These are phyloP conservation scores for Sporothrix pseudoabietina DNA, from an alignment of 2,329 filamentous ascomycete species.

Conservation along the genomic window DNA sequence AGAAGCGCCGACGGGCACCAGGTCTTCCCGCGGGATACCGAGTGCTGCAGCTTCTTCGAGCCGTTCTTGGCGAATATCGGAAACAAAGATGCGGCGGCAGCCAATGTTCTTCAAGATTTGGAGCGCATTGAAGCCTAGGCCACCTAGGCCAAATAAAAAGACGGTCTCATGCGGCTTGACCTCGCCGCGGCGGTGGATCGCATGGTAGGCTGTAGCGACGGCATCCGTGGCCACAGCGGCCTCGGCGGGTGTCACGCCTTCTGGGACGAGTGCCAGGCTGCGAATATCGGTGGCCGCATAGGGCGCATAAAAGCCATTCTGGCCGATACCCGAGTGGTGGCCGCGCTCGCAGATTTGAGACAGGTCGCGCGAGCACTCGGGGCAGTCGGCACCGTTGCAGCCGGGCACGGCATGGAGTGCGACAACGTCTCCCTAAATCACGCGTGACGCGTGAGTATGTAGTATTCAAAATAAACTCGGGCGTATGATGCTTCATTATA, in stretches of 20 bases:
- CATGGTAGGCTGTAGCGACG: conserved; percentile 22
- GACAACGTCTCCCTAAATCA: not conserved
- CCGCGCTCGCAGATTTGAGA: conserved; percentile 26
- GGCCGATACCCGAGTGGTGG: conserved; percentile 25
- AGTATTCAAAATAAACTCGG: not conserved
- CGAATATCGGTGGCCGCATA: conserved; percentile 16
- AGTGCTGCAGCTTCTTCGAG: conserved; percentile 21
- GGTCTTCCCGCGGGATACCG: conserved; percentile 3
- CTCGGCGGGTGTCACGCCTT: conserved; percentile 19
- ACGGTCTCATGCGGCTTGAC: conserved; percentile 24
- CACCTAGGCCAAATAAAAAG: conserved; percentile 22
- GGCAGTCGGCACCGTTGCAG: conserved; percentile 21
- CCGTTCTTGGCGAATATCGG: conserved; percentile 26
- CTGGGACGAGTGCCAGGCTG: conserved; percentile 8
- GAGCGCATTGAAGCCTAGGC: conserved; percentile 20
- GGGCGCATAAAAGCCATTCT: conserved; percentile 25
- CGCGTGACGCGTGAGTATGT: too few relatives aligned
- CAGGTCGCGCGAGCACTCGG: conserved; percentile 25
- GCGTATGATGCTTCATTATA: not conserved
- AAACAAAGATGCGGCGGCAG: conserved; percentile 19
- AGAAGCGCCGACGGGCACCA: not conserved
- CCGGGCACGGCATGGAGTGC: conserved; percentile 19
- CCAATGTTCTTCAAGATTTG: conserved; percentile 14
- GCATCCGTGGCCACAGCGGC: conserved; percentile 23
- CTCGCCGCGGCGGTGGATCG: conserved; percentile 22